A percentile compares a stretch with the other conserved stretches of the same genome.
Evolutionary conservation across 2,329 filamentous ascomycete genomes (phyloP).

Genomic region (Neonectria ditissima): DNA sequence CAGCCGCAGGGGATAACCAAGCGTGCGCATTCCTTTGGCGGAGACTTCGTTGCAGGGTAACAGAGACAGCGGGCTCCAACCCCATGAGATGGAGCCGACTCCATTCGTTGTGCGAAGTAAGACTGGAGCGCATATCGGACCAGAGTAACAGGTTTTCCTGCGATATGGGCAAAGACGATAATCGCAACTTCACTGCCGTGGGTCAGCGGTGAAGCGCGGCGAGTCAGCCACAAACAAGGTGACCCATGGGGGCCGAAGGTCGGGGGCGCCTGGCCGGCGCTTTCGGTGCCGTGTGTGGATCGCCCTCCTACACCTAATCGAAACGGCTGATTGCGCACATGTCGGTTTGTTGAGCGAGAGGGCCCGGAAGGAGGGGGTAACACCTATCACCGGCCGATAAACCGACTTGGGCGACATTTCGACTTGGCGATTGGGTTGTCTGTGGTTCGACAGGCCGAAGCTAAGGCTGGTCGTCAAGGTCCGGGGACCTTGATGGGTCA

Average conservation of each 20-base stretch:
- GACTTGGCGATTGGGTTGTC: slow-evolving; percentile 23
- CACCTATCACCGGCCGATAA: slow-evolving; percentile 23
- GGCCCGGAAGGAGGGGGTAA: slow-evolving; percentile 7
- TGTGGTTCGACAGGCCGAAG: slow-evolving; percentile 35
- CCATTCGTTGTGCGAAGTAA: slow-evolving; percentile 32
- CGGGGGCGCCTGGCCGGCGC: slow-evolving; percentile 28
- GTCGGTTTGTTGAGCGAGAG: slow-evolving; percentile 25
- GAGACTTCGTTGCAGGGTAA: slow-evolving; percentile 12
- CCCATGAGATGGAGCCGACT: slow-evolving; percentile 14
- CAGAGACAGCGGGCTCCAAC: slow-evolving; percentile 1
- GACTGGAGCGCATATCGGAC: slow-evolving; percentile 26
- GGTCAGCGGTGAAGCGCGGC: slow-evolving; percentile 35
- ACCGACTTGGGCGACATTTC: slow-evolving; percentile 24
- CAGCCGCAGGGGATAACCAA: slow-evolving; percentile 2
- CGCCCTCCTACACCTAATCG: slow-evolving; percentile 34
- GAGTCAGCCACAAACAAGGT: slow-evolving; percentile 31
- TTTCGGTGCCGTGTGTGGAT: slow-evolving; percentile 33
- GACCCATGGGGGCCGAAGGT: slow-evolving; percentile 32
- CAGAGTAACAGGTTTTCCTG: slow-evolving; percentile 20
- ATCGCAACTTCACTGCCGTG: slow-evolving; percentile 20
- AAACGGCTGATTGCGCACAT: slow-evolving; percentile 31
- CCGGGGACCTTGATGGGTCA: slow-evolving; percentile 44
- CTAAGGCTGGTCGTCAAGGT: slow-evolving; percentile 33
- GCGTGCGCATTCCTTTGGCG: slow-evolving; percentile 1
- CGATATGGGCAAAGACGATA: slow-evolving; percentile 27